Evolutionary conservation across 768 basidiomycete genomes (phyloP), one percentile per base, ranked within the genome.

Genomic region (Tubosaeta brunneosetosa): DNA sequence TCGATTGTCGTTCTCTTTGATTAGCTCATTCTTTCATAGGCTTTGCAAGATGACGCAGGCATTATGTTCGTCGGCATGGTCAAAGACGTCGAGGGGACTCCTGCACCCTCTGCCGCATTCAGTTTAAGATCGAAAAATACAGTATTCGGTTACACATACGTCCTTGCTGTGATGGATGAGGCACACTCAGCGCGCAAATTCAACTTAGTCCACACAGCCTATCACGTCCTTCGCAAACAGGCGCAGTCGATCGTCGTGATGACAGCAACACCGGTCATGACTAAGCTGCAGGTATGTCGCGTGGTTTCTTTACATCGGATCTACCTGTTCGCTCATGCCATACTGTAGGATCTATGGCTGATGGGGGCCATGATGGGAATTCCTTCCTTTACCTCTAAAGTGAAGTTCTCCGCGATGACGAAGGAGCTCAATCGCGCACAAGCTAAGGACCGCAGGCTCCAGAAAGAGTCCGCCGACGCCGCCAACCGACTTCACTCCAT

Each of bases 271-370:
- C 52, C 49, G 2, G 48, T 56, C 27, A 47, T 46, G 29, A 55
- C 53, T 0, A 56, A 55, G 40, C 13, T 55, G 5, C 49, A 55
- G 13, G 53, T 55, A 29, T 4, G 36, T 14, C 33, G 33, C 4
- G 4, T 14, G 14, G 33, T 34, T 14, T 34, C 33, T 14, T 34
- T 34, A 34, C 33, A 34, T 34, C 33, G n/a, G n/a, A n/a, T n/a
- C 33, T 34, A 34, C 33, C 33, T 14, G 33, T 34, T 34, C 33
- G 14, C 14, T 34, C 33, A 34, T 11, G 14, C 33, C 17, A n/a
- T 38, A 17, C 17, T 19, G 3, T 16, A 55, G 51, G 46, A 55
- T 32, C 17, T 56, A 6, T 56, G 55, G 55, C 22, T 56, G 1
- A 48, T 56, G 8, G 55, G 55, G 1, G 13, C 37, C 4, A 14